Evolutionary conservation across 2,329 filamentous ascomycete genomes (phyloP), one percentile per base, ranked within the genome.

Genomic region (Colletotrichum sp.): DNA sequence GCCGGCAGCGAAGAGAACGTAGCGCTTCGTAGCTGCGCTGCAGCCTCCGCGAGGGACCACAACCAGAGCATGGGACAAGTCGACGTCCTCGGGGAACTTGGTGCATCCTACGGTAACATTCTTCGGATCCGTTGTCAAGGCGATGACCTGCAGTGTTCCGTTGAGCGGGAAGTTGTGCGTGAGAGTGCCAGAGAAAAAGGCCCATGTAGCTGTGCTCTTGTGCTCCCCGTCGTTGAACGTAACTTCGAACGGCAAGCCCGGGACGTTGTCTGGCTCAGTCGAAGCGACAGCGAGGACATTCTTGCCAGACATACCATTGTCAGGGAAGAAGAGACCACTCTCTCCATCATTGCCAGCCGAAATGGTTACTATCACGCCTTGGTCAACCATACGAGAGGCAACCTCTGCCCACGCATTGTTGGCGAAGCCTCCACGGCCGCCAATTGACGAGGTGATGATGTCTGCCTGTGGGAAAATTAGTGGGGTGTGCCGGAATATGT

Each of bases 231-330:
- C 18, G 12, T 30, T 39, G 14, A 72, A 48, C 2, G 68, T 65
- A 9, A 76, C 74, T 32, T 77, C 66, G n/a, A 78, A 77, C 1
- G 76, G 68, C 39, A 77, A 34, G 1, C 68, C 76, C 2, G 75
- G 77, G 2, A 77, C 65, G 1, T 76, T 67, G 18, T 74, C 77
- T 3, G 81, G 77, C 28, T 83, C 81, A 32, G 87, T 81, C 0
- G 87, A 87, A 24, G 86, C 87, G 43, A 88, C 82, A 14, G 86
- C 83, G 14, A 86, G 84, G 7, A 86, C 84, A 8, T 84, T 82
- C 60, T 82, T 82, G 8, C 86, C 87, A 7, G 85, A 83, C 14
- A 85, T 81, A 12, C 86, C 85, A 24, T 82, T 83, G 36, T 81
- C 83, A 18, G 83, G 82, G 59, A 84, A 85, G 78, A 87, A 87